These are phyloP conservation scores for Paracorniculantispora psalliotae DNA, from an alignment of 2,329 filamentous ascomycete genomes.

Conservation along the genomic window DNA sequence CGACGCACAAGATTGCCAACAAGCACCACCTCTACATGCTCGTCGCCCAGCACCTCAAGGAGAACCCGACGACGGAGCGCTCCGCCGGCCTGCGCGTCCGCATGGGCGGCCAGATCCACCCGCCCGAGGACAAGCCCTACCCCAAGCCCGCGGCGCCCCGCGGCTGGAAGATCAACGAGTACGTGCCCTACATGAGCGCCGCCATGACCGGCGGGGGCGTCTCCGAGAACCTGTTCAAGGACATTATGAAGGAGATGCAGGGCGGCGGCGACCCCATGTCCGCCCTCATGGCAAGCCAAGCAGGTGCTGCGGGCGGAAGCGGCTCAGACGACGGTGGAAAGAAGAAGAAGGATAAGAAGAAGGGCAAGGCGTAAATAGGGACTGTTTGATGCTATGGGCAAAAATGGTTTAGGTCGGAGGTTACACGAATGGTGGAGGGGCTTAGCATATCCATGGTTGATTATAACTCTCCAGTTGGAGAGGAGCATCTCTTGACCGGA, in stretches of 20 bases:
- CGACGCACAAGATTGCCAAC: conserved; percentile 50
- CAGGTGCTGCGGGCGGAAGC: conserved; percentile 24
- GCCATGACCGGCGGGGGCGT: conserved; percentile 91
- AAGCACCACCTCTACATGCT: conserved; percentile 86
- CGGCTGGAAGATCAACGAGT: conserved; percentile 84
- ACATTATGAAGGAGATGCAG: conserved; percentile 94
- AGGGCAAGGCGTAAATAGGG: conserved; percentile 33
- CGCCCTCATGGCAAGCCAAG: conserved; percentile 36
- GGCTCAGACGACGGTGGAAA: conserved; percentile 21
- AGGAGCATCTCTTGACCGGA: not conserved
- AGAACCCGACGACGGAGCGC: conserved; percentile 71
- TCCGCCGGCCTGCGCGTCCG: conserved; percentile 63
- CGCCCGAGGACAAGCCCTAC: conserved; percentile 60
- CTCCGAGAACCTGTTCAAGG: conserved; percentile 88
- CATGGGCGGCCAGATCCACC: conserved; percentile 65
- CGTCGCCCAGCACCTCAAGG: conserved; percentile 69
- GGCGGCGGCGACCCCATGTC: conserved; percentile 42
- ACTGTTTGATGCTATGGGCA: too few relatives aligned
- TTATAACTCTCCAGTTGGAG: not conserved
- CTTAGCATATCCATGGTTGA: not conserved
- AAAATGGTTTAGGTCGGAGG: too few relatives aligned
- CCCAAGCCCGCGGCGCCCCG: conserved; percentile 70
- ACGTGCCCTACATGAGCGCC: conserved; percentile 81
- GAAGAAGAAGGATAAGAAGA: conserved; percentile 49
- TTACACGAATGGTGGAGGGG: not conserved